Evolutionary conservation across 2,329 filamentous ascomycete genomes (phyloP), one percentile per base, ranked within the genome.

Genomic region (Pestalotiopsis sp.): DNA sequence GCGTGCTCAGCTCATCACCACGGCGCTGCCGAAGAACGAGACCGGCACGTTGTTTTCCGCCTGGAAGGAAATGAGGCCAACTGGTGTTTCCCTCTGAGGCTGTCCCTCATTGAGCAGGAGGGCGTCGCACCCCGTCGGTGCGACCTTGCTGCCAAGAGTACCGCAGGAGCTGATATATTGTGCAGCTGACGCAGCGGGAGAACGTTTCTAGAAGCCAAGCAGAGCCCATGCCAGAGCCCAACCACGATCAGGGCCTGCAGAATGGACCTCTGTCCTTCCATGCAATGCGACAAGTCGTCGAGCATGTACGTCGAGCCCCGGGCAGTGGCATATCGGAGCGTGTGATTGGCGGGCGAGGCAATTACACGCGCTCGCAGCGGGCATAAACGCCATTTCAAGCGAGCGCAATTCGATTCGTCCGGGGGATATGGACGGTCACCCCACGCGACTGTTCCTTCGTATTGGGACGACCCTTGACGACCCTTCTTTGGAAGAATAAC

Each of bases 101-200:
- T 61, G 35, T 61, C 14, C 58, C 58, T 61, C 58, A 61, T 61
- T 39, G 26, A 61, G 58, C 58, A 61, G 58, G 58, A 61, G 58
- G 58, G 58, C 58, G 58, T 61, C 35, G 35, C 26, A 52, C 30
- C 35, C 30, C 24, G 35, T 35, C 24, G 26, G 26, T 35, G 35
- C 58, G 24, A 35, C 13, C 58, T 35, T 39, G 24, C 14, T 39
- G 58, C 58, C 58, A 61, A 61, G 58, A 11, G 26, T 30, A 35
- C 26, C 58, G 26, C 26, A 17, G 58, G 30, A 35, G 30, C 30
- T 35, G 30, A 35, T 35, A 35, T 35, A 35, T 35, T 35, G 30
- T 35, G 30, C 30, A 35, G 35, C 24, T n/a, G 58, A 39, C 38
- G n/a, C 38, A 61, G 58, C 58, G 38, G 58, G 30, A 38, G 26